A percentile compares a stretch with the other conserved stretches of the same genome.
These are phyloP conservation scores for Aspergillus asperescens DNA, from an alignment of 495 filamentous ascomycete species.

Conservation along the genomic window DNA sequence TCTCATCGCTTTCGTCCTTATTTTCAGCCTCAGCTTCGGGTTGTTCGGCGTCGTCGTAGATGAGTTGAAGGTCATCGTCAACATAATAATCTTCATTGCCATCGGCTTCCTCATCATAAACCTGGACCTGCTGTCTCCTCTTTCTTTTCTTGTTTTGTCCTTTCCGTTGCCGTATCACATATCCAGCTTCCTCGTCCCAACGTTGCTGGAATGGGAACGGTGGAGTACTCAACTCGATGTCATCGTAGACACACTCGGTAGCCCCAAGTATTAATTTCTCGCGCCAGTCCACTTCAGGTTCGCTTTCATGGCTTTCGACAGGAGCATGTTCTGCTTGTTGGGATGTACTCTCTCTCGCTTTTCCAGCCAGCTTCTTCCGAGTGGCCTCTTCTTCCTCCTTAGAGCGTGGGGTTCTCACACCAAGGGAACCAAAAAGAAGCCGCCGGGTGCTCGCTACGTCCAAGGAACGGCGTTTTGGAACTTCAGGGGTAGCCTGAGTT, in stretches of 20 bases:
- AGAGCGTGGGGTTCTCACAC: constrained; percentile 59
- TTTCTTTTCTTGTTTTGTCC: constrained; percentile 51
- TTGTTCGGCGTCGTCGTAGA: constrained; percentile 48
- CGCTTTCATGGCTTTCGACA: constrained; percentile 20
- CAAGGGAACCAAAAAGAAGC: constrained; percentile 68
- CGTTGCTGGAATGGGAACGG: constrained; percentile 87
- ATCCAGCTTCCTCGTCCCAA: constrained; percentile 74
- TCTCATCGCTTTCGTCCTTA: constrained; percentile 5
- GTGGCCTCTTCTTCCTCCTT: constrained; percentile 62
- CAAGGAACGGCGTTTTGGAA: constrained; percentile 42
- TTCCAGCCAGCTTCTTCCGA: constrained; percentile 48
- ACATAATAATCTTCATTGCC: constrained; percentile 26
- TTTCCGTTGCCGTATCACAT: constrained; percentile 34
- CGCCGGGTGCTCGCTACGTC: constrained; percentile 62
- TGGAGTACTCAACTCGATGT: constrained; percentile 67
- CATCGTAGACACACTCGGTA: constrained; percentile 75
- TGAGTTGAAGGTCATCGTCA: constrained; percentile 39
- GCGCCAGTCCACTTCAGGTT: constrained; percentile 56
- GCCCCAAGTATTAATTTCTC: constrained; percentile 65
- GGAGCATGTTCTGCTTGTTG: constrained; percentile 18
- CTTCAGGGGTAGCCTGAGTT: constrained; percentile 16
- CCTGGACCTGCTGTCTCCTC: constrained; percentile 48
- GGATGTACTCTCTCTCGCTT: constrained; percentile 24
- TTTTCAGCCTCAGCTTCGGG: constrained; percentile 11
- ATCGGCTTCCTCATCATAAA: constrained; percentile 31